A percentile compares a stretch with the other conserved stretches of the same genome.
Evolutionary conservation across 352 stramenopile species (phyloP).

Genomic region (Pythium apleroticum): DNA sequence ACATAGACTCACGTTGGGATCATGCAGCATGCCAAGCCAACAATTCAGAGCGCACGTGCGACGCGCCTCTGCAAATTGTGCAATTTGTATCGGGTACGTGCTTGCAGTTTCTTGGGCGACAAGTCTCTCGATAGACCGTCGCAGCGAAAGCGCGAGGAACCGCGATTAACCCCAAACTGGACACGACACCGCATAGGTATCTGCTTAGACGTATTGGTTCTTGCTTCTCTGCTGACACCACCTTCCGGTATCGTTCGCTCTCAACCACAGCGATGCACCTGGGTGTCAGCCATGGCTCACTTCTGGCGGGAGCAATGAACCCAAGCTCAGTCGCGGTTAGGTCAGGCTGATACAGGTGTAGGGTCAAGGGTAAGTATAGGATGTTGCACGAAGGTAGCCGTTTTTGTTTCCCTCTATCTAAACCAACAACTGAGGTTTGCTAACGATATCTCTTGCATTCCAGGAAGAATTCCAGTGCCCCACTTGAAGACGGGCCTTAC

Average conservation of each 20-base stretch:
- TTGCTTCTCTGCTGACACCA: too few species aligned
- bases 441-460: not conserved
- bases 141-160: not conserved
- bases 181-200: not conserved
- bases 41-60: slow-evolving; percentile 7
- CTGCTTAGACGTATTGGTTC: too few species aligned
- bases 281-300: not conserved
- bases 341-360: slow-evolving; percentile 3
- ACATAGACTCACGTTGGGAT: not conserved
- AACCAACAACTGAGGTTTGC: too few species aligned
- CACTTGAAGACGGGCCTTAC: not conserved
- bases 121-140: not conserved
- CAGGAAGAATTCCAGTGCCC: not conserved
- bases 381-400: not conserved
- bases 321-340: slow-evolving; percentile 1
- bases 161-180: not conserved
- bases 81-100: slow-evolving; percentile 2
- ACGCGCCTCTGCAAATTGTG: slow-evolving; percentile 5
- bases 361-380: not conserved
- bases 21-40: not conserved
- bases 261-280: not conserved
- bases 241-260: too few species aligned
- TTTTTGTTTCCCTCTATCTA: too few species aligned
- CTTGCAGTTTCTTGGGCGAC: not conserved
- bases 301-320: slow-evolving; percentile 19